Evolutionary conservation across 2,329 filamentous ascomycete genomes (phyloP), one percentile per base, ranked within the genome.

Genomic region (Fragosphaeria purpurea): DNA sequence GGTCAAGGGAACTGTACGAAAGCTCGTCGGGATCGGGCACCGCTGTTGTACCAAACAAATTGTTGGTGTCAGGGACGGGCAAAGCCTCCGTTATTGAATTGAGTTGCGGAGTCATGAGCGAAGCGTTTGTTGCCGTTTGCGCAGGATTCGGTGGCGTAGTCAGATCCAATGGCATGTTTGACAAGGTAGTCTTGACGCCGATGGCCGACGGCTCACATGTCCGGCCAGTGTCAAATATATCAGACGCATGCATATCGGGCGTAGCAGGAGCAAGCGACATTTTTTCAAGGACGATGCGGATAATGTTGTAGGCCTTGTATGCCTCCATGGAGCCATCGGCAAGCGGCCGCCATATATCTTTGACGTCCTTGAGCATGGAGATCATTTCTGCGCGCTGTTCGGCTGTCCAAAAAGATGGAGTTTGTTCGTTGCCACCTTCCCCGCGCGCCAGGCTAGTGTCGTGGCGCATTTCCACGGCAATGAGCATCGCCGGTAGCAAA

Each of bases 261-360:
- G 7, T 37, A 11, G 7, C 11, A 37, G 35, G 7, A 11, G 35
- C 7, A 11, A 11, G 7, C 35, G 35, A 37, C 49, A 96, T 74
- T 65, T 93, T 93, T 35, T 82, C 76, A 43, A 97, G 69, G 79
- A 97, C 89, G 47, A 96, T 82, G 30, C 82, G 82, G n/a, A 97
- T 72, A 31, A 91, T 77, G 41, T 80, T 81, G 41, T 81, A 81
- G 1, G 88, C 91, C 68, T 97, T 97, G 70, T 83, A 90, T 0
- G 90, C 88, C 58, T 97, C 91, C 69, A 96, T 85, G 1, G 86
- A 93, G 31, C 82, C 75, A 50, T 93, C 84, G 4, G 82, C 79
- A 9, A 89, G 72, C 8, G 80, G 80, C 46, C 85, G 82, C 89
- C 90, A 97, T 50, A 97, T 93, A 13, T 77, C 73, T 44, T 80